These are phyloP conservation scores for Xylariaceae sp. DNA, from an alignment of 2,329 filamentous ascomycete genomes.

Conservation along the genomic window DNA sequence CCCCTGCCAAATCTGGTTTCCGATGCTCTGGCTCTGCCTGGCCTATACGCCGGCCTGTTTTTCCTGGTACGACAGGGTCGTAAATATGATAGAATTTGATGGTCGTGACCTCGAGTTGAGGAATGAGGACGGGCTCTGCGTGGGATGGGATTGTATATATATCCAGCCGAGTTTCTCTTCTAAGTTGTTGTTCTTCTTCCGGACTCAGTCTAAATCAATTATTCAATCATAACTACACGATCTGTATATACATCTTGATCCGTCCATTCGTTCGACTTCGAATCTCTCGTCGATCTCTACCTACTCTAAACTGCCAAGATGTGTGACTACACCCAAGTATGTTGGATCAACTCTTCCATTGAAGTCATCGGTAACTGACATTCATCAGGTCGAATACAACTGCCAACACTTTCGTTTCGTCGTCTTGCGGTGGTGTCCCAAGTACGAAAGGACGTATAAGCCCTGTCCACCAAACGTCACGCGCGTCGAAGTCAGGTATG, in stretches of 20 bases:
- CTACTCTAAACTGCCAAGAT: constrained; percentile 15
- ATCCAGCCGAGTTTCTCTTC: background rate
- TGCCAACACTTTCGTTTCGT: constrained; percentile 33
- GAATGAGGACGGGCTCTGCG: background rate
- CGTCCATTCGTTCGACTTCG: background rate
- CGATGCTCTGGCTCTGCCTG: background rate
- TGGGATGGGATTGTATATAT: background rate
- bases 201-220: background rate
- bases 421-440: constrained; percentile 32
- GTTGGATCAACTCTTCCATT: background rate
- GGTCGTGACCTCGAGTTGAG: background rate
- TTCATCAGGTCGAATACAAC: constrained; percentile 30
- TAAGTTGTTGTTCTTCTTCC: background rate
- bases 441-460: constrained; percentile 32
- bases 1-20: background rate
- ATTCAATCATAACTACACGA: background rate
- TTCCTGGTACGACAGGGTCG: background rate
- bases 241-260: background rate
- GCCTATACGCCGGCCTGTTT: background rate
- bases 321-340: constrained; percentile 34
- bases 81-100: background rate
- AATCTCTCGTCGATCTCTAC: background rate
- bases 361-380: constrained; percentile 1
- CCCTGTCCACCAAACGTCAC: constrained; percentile 31
- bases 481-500: constrained; percentile 31